Evolutionary conservation across 805 yeast genomes (phyloP).

Genomic region (Candida sakaeoensis): DNA sequence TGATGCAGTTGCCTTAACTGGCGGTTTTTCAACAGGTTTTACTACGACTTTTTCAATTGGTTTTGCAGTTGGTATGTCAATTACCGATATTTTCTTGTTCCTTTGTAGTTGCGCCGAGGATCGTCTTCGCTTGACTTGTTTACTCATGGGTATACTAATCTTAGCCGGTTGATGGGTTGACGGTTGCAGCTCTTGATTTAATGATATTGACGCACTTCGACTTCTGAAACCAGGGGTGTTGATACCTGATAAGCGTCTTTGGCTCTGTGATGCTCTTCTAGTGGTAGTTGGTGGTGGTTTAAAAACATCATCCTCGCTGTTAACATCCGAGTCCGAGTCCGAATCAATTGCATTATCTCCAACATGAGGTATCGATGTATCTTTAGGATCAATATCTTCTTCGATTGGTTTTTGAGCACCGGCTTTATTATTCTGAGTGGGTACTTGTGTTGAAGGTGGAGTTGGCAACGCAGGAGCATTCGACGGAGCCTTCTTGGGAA

Average conservation of each 20-base stretch:
- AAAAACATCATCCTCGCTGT: constrained; percentile 28
- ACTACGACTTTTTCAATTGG: background rate
- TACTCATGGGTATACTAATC: constrained; percentile 36
- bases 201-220: constrained; percentile 29
- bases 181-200: constrained; percentile 14
- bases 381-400: constrained; percentile 27
- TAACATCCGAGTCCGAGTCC: constrained; percentile 6
- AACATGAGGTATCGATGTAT: constrained; percentile 4
- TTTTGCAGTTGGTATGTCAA: background rate
- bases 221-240: constrained; percentile 20
- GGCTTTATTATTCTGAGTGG: background rate
- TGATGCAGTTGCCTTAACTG: too few relatives aligned
- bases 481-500: constrained; percentile 15
- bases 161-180: constrained; percentile 23
- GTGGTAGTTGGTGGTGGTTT: constrained; percentile 24
- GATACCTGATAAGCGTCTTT: constrained; percentile 36
- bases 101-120: constrained; percentile 18
- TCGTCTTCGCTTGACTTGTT: constrained; percentile 26
- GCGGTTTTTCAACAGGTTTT: constrained; percentile 10
- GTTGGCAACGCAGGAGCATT: constrained; percentile 11
- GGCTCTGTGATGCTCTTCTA: constrained; percentile 25
- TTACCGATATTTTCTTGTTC: constrained; percentile 9
- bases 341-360: constrained; percentile 8
- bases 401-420: constrained; percentile 6
- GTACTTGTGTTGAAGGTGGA: constrained; percentile 16